These are phyloP conservation scores for Curvularia spicifera DNA, from an alignment of 2,329 filamentous ascomycete species.

Conservation along the genomic window DNA sequence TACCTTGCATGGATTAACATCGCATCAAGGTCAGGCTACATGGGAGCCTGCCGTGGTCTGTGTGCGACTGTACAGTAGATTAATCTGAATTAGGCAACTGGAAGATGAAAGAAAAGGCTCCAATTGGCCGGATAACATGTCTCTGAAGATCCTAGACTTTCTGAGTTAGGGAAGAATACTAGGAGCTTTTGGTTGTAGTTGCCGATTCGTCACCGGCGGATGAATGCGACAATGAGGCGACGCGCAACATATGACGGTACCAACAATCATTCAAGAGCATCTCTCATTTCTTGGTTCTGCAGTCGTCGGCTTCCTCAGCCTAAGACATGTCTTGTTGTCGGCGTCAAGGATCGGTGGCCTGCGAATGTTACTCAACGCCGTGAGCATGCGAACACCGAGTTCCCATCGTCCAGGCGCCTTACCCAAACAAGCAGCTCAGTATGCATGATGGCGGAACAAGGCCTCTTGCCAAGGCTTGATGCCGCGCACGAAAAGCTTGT, in stretches of 20 bases:
- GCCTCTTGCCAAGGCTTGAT: slow-evolving; percentile 19
- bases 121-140: slow-evolving; percentile 24
- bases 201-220: slow-evolving; percentile 9
- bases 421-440: slow-evolving; percentile 25
- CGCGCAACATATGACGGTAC: neutral
- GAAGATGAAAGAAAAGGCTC: neutral
- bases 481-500: slow-evolving; percentile 23
- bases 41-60: slow-evolving; percentile 2
- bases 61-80: slow-evolving; percentile 12
- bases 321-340: neutral
- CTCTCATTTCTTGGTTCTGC: neutral
- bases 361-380: neutral
- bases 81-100: slow-evolving; percentile 26
- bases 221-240: neutral
- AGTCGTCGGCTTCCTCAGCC: neutral
- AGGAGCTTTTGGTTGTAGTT: slow-evolving; percentile 3
- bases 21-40: slow-evolving; percentile 2
- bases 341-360: neutral
- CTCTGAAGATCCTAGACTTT: slow-evolving; percentile 17
- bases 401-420: slow-evolving; percentile 13
- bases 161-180: slow-evolving; percentile 16
- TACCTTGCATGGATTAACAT: neutral
- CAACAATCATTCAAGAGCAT: neutral
- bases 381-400: slow-evolving; percentile 4
- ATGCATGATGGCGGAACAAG: slow-evolving; percentile 22